phyloP scores from a whole-genome alignment of 768 basidiomycete species.

The Phanerochaete carnosa region DNA sequence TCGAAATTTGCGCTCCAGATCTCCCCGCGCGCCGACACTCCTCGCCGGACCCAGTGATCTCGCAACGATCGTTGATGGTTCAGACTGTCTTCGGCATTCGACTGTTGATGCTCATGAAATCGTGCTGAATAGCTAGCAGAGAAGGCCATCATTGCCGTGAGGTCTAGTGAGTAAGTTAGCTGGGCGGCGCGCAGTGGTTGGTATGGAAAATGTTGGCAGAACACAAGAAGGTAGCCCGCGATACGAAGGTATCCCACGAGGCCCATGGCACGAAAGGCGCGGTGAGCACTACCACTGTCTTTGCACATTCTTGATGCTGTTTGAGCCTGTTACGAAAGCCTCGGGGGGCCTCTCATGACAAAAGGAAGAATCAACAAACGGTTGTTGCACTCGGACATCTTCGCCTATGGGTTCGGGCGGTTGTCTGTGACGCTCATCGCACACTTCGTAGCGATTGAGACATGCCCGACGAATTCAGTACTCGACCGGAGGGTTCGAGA shows the following conservation, averaged over 20 bases:
- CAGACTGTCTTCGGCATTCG: not conserved
- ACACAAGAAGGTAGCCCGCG: conserved; percentile 1
- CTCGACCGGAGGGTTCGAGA: not conserved
- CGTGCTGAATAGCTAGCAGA: conserved; percentile 12
- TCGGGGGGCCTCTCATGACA: too few relatives aligned
- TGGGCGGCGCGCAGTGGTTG: not conserved
- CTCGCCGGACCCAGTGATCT: conserved; percentile 8
- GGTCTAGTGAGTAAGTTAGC: not conserved
- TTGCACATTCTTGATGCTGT: not conserved
- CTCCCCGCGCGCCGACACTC: conserved; percentile 9
- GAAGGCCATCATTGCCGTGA: conserved; percentile 6
- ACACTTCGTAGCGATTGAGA: too few relatives aligned
- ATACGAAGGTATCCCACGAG: conserved; percentile 7
- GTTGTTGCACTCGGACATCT: too few relatives aligned
- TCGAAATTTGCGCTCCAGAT: conserved; percentile 9
- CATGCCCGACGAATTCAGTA: too few relatives aligned
- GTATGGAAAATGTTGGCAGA: not conserved
- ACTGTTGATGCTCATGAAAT: not conserved
- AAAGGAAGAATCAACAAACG: too few relatives aligned
- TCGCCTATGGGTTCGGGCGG: too few relatives aligned
- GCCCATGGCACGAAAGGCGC: conserved; percentile 2
- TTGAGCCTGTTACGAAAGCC: too few relatives aligned
- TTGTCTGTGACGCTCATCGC: too few relatives aligned
- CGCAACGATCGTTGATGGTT: not conserved
- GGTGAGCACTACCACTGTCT: not conserved